Conservation (phyloP, 176 grass and related monocot genomes). For the Oryza punctata region DNA sequence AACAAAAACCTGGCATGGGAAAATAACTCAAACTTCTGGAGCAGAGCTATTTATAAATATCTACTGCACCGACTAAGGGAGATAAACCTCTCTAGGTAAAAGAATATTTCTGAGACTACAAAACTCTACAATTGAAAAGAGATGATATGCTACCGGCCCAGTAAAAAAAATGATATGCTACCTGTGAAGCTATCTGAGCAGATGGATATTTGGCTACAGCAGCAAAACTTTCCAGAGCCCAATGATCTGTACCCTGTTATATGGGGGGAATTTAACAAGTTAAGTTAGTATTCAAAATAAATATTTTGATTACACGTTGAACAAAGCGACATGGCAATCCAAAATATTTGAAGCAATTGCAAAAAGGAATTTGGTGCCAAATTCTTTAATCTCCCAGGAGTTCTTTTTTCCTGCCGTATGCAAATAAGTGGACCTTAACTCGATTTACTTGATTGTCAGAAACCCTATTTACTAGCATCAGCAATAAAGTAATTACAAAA, state of each 20-base stretch:
- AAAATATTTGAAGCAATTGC: neutral
- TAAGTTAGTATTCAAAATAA: slow-evolving; percentile 1
- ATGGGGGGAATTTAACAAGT: slow-evolving; percentile 17
- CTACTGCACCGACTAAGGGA: neutral
- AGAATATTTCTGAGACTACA: neutral
- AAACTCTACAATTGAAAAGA: slow-evolving; percentile 24
- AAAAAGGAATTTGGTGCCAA: neutral
- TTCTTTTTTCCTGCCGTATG: neutral
- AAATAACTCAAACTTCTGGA: slow-evolving; percentile 6
- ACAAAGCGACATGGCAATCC: slow-evolving; percentile 14
- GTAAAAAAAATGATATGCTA: slow-evolving; percentile 27
- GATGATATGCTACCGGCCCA: slow-evolving; percentile 41
- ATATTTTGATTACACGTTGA: neutral
- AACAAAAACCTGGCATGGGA: slow-evolving; percentile 7
- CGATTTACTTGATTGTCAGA: neutral
- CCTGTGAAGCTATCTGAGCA: slow-evolving; percentile 88
- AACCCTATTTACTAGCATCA: neutral
- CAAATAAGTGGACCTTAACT: neutral
- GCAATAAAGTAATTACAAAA: neutral
- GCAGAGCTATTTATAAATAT: neutral
- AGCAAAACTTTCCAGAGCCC: slow-evolving; percentile 90
- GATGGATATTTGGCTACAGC: slow-evolving; percentile 89
- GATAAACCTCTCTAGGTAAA: slow-evolving; percentile 9
- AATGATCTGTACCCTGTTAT: slow-evolving; percentile 75
- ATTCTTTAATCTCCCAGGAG: neutral